Percentiles rank a stretch among this genome's conserved stretches.
These are phyloP conservation scores for Colletotrichum higginsianum DNA, from an alignment of 2,329 filamentous ascomycete genomes.

Conservation along the genomic window DNA sequence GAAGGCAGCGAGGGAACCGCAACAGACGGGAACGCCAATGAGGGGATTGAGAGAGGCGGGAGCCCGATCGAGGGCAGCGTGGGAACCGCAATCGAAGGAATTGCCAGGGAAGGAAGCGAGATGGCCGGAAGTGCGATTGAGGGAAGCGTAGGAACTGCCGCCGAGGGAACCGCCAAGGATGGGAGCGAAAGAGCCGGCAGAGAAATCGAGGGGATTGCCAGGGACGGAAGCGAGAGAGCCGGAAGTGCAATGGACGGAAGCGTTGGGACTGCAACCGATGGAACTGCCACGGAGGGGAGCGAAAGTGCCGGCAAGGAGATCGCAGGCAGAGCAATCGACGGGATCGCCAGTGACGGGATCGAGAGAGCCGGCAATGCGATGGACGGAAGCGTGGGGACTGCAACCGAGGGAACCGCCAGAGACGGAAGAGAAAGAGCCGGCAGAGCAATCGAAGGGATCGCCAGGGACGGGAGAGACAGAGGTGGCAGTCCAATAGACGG, in stretches of 20 bases:
- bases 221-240: neutral
- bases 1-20: too few relatives aligned
- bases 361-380: neutral
- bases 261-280: neutral
- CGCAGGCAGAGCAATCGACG: neutral
- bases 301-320: neutral
- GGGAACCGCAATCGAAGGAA: neutral
- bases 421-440: neutral
- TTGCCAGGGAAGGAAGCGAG: neutral
- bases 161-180: neutral
- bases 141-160: too few relatives aligned
- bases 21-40: neutral
- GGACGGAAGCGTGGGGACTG: neutral
- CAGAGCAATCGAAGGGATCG: neutral
- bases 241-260: neutral
- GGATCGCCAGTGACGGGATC: neutral
- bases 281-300: neutral
- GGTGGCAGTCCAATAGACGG: neutral
- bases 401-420: neutral
- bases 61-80: neutral
- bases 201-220: neutral
- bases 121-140: neutral
- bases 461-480: neutral
- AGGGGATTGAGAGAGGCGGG: neutral
- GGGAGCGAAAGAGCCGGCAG: neutral